phyloP scores from a whole-genome alignment of 768 basidiomycete species.

The Calocybe indica region DNA sequence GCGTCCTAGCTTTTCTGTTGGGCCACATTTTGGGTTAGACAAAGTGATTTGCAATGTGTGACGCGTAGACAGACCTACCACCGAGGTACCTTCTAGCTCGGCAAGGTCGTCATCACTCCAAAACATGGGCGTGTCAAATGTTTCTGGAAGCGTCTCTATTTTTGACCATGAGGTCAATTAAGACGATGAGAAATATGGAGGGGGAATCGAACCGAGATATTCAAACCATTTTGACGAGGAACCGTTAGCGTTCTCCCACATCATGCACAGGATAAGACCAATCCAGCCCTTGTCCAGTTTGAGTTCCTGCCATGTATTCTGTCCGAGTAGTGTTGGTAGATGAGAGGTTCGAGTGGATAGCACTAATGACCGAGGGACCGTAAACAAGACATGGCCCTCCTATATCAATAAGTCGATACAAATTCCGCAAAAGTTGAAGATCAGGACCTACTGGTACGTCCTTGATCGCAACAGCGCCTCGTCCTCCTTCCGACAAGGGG shows the following conservation, averaged over 20 bases:
- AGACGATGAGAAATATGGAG: background rate
- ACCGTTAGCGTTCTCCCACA: slow-evolving; percentile 84
- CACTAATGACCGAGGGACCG: slow-evolving; percentile 70
- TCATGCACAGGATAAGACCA: slow-evolving; percentile 87
- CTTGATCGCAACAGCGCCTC: slow-evolving; percentile 67
- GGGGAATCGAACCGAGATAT: slow-evolving; percentile 56
- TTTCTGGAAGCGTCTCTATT: slow-evolving; percentile 58
- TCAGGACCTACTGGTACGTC: slow-evolving; percentile 57
- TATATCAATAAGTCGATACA: slow-evolving; percentile 18
- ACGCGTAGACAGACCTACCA: slow-evolving; percentile 59
- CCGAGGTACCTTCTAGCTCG: slow-evolving; percentile 78
- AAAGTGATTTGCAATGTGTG: background rate
- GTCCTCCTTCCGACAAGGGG: slow-evolving; percentile 50
- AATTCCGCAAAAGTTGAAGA: background rate
- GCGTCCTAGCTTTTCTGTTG: slow-evolving; percentile 79
- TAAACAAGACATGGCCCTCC: slow-evolving; percentile 75
- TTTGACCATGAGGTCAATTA: background rate
- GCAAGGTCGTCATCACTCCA: slow-evolving; percentile 72
- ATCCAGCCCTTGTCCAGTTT: slow-evolving; percentile 73
- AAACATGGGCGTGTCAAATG: slow-evolving; percentile 92
- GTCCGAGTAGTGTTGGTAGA: slow-evolving; percentile 55
- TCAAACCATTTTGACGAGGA: slow-evolving; percentile 57
- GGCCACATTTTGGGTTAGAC: no score
- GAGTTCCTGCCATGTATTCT: slow-evolving; percentile 55
- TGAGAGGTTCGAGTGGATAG: slow-evolving; percentile 75